These are phyloP conservation scores for Maudiozyma pseudohumilis DNA, from an alignment of 805 yeast species.

Conservation along the genomic window DNA sequence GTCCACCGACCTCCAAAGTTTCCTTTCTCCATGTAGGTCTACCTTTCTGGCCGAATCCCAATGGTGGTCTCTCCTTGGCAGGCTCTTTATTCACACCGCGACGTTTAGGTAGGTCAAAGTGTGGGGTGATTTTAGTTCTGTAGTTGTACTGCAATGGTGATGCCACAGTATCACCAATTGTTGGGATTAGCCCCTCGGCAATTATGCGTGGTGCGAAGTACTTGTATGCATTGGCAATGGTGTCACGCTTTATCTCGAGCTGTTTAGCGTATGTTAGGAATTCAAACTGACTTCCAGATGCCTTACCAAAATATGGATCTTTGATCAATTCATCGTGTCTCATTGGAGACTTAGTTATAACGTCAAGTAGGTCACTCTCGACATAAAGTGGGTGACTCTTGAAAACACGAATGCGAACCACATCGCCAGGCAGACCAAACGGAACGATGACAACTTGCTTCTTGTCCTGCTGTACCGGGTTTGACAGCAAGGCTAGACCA, in stretches of 20 bases:
- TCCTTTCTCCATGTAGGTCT: conserved; percentile 57
- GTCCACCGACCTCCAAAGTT: conserved; percentile 42
- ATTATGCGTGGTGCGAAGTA: conserved; percentile 57
- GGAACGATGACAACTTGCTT: conserved; percentile 72
- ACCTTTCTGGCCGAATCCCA: conserved; percentile 88
- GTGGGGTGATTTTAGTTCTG: conserved; percentile 93
- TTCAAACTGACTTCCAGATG: conserved; percentile 95
- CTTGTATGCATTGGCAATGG: conserved; percentile 72
- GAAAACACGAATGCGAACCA: conserved; percentile 57
- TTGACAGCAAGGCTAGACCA: conserved; percentile 62
- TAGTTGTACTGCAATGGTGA: conserved; percentile 73
- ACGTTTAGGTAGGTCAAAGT: conserved; percentile 71
- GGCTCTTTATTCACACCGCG: too few species aligned
- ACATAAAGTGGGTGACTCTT: conserved; percentile 67
- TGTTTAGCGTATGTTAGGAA: conserved; percentile 65
- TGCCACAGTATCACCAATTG: conserved; percentile 50
- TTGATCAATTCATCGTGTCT: conserved; percentile 52
- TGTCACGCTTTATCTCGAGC: conserved; percentile 57
- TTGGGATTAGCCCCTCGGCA: conserved; percentile 41
- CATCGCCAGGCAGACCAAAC: conserved; percentile 81
- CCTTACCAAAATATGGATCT: conserved; percentile 73
- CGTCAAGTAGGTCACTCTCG: conserved; percentile 61
- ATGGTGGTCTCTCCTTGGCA: conserved; percentile 45
- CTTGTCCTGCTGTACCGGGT: conserved; percentile 39
- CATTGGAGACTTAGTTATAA: conserved; percentile 36